Evolutionary conservation across 1,139 yeast species (phyloP).

Genomic region (Pichia sp.): DNA sequence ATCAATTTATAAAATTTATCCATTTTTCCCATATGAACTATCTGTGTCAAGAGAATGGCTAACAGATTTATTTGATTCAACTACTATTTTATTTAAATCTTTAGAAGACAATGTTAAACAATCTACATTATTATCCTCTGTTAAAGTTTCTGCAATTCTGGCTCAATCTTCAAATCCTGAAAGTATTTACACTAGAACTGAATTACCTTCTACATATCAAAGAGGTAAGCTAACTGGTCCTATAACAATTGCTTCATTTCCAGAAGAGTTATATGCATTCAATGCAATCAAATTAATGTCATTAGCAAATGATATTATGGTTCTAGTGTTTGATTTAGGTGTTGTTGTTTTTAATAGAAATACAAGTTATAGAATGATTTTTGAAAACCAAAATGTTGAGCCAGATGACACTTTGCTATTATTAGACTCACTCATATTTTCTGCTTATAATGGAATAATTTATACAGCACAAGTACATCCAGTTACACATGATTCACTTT

Average conservation of each 20-base stretch:
- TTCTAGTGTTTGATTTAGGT: conserved; percentile 19
- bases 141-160: conserved; percentile 22
- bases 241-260: conserved; percentile 44
- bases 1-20: conserved; percentile 49
- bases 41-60: conserved; percentile 32
- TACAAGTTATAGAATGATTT: conserved; percentile 20
- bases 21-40: conserved; percentile 44
- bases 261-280: conserved; percentile 39
- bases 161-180: conserved; percentile 10
- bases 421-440: conserved; percentile 16
- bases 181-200: conserved; percentile 3
- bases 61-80: conserved; percentile 37
- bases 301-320: conserved; percentile 22
- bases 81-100: conserved; percentile 27
- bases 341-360: conserved; percentile 19
- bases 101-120: conserved; percentile 11
- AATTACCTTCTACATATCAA: conserved; percentile 16
- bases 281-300: conserved; percentile 32
- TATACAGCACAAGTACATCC: conserved; percentile 20
- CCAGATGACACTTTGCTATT: conserved; percentile 7
- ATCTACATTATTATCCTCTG: conserved; percentile 15
- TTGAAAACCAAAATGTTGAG: conserved; percentile 17
- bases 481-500: conserved; percentile 14
- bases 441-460: conserved; percentile 8
- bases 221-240: conserved; percentile 38